Evolutionary conservation across 2,329 filamentous ascomycete species (phyloP).

Genomic region (Penicillium sp.): DNA sequence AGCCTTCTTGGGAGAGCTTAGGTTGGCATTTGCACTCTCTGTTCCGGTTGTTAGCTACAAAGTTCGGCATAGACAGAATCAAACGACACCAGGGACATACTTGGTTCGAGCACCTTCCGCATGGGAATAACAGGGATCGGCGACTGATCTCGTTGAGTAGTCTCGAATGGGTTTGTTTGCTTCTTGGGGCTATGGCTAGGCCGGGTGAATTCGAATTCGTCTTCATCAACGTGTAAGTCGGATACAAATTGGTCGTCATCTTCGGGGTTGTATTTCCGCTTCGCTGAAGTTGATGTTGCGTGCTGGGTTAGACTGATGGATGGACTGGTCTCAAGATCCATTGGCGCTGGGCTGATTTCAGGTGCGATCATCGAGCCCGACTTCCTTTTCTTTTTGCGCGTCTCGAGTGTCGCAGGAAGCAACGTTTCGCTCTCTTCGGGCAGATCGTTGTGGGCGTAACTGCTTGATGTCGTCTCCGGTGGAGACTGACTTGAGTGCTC

Average conservation of each 20-base stretch:
- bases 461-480: constrained; percentile 3
- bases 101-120: constrained; percentile 42
- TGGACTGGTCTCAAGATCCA: constrained; percentile 1
- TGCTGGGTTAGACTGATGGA: constrained; percentile 15
- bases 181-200: constrained; percentile 22
- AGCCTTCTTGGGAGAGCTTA: constrained; percentile 32
- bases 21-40: constrained; percentile 52
- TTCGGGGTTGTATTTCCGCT: constrained; percentile 55
- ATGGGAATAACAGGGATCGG: constrained; percentile 18
- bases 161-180: constrained; percentile 5
- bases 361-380: background rate
- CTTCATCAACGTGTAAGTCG: constrained; percentile 20
- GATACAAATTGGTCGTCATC: constrained; percentile 43
- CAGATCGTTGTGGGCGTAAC: background rate
- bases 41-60: constrained; percentile 15
- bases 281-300: constrained; percentile 51
- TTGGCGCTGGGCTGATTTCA: background rate
- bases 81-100: constrained; percentile 30
- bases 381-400: constrained; percentile 29
- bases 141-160: constrained; percentile 10
- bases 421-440: constrained; percentile 14
- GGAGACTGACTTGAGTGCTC: constrained; percentile 23
- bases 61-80: background rate
- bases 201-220: constrained; percentile 37
- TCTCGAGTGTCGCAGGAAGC: constrained; percentile 34